phyloP scores from a whole-genome alignment of 2,329 filamentous ascomycete species.

The Magnaporthiopsis rhizophila region DNA sequence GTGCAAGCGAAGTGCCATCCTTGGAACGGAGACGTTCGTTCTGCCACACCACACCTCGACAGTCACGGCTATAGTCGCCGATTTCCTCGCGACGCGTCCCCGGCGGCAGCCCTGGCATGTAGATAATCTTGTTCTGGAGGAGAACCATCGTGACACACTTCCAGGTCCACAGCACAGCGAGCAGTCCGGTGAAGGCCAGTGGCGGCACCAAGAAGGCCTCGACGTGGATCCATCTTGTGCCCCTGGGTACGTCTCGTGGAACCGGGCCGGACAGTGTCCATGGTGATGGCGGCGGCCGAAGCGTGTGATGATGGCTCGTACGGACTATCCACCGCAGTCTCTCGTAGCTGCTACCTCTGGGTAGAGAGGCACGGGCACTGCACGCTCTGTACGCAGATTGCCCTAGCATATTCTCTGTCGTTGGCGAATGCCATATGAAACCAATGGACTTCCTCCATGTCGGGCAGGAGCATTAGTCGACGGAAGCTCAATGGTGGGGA shows the following conservation, averaged over 20 bases:
- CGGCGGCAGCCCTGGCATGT: conserved; percentile 69
- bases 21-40: conserved; percentile 51
- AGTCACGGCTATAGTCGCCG: conserved; percentile 51
- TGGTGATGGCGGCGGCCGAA: not conserved
- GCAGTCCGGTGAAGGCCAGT: conserved; percentile 55
- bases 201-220: conserved; percentile 53
- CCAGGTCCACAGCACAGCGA: conserved; percentile 56
- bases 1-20: conserved; percentile 58
- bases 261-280: not conserved
- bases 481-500: too few relatives aligned
- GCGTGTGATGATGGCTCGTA: too few relatives aligned
- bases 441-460: too few relatives aligned
- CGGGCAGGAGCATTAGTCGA: too few relatives aligned
- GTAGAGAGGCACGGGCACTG: not conserved
- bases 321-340: not conserved
- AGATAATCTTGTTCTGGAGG: conserved; percentile 77
- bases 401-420: not conserved
- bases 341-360: too few relatives aligned
- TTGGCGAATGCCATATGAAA: not conserved
- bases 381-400: not conserved
- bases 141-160: conserved; percentile 67
- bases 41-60: conserved; percentile 57
- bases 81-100: conserved; percentile 62
- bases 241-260: not conserved
- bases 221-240: conserved; percentile 21